A percentile compares a stretch with the other conserved stretches of the same genome.
phyloP scores from a whole-genome alignment of 495 filamentous ascomycete species.

The Hypoxylon subgilvum region DNA sequence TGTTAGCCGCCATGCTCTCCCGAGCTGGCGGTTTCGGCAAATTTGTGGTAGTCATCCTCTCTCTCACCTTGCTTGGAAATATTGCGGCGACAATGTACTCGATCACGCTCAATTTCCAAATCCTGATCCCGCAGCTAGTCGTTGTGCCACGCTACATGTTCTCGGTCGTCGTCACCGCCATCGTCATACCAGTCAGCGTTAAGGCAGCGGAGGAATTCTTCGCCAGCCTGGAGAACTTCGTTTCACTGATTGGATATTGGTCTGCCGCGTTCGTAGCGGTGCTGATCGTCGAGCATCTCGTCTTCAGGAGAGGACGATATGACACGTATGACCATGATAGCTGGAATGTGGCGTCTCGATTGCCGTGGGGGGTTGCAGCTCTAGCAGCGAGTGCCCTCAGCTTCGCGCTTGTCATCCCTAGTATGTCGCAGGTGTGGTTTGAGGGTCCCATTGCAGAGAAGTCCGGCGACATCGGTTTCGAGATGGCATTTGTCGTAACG shows the following conservation, averaged over 20 bases:
- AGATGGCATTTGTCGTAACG: slow-evolving; percentile 59
- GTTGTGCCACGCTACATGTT: slow-evolving; percentile 60
- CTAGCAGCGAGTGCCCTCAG: slow-evolving; percentile 45
- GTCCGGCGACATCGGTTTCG: slow-evolving; percentile 65
- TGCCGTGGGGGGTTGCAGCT: slow-evolving; percentile 58
- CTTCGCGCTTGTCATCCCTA: slow-evolving; percentile 57
- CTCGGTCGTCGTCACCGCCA: slow-evolving; percentile 54
- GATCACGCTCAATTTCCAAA: slow-evolving; percentile 63
- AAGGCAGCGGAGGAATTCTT: slow-evolving; percentile 59
- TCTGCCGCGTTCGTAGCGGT: slow-evolving; percentile 59
- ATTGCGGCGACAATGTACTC: slow-evolving; percentile 56
- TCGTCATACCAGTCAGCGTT: slow-evolving; percentile 60
- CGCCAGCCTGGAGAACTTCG: slow-evolving; percentile 58
- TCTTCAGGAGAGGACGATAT: slow-evolving; percentile 48
- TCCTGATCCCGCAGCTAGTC: slow-evolving; percentile 55
- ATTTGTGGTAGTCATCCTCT: slow-evolving; percentile 61
- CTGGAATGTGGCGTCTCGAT: slow-evolving; percentile 53
- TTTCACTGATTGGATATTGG: slow-evolving; percentile 64
- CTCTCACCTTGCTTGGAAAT: slow-evolving; percentile 60
- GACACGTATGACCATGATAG: slow-evolving; percentile 51
- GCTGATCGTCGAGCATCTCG: slow-evolving; percentile 55
- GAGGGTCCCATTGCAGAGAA: slow-evolving; percentile 59
- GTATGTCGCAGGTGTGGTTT: slow-evolving; percentile 64
- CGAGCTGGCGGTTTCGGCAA: slow-evolving; percentile 61
- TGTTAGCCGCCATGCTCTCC: slow-evolving; percentile 60